Evolutionary conservation across 495 filamentous ascomycete genomes (phyloP).

Genomic region (Penicillium taxi): DNA sequence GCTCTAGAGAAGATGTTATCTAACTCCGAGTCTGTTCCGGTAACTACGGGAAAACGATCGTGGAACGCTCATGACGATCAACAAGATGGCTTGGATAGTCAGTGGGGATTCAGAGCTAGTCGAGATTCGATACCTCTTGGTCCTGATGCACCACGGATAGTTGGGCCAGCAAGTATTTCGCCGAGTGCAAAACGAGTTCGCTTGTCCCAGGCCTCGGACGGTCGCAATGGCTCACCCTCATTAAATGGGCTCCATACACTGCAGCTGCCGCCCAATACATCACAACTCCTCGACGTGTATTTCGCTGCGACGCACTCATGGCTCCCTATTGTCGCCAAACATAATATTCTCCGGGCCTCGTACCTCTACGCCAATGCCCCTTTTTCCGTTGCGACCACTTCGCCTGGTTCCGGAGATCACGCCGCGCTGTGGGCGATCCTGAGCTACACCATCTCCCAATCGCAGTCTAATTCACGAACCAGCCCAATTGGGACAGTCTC

Average conservation of each 20-base stretch:
- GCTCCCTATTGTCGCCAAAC: constrained; percentile 65
- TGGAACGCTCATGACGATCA: constrained; percentile 28
- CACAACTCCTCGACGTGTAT: constrained; percentile 60
- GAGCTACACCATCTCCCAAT: constrained; percentile 46
- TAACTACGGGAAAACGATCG: constrained; percentile 29
- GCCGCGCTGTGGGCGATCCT: constrained; percentile 58
- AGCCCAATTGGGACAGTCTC: constrained; percentile 14
- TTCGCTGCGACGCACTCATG: constrained; percentile 66
- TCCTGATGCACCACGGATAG: constrained; percentile 24
- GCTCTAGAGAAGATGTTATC: constrained; percentile 51
- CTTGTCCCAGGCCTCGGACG: constrained; percentile 16
- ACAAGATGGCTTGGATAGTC: constrained; percentile 8
- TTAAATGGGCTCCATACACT: constrained; percentile 18
- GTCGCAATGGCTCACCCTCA: constrained; percentile 7
- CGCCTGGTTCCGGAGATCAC: constrained; percentile 47
- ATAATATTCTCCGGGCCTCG: constrained; percentile 50
- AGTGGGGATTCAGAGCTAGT: constrained; percentile 33
- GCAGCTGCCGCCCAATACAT: constrained; percentile 52
- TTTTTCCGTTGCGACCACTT: constrained; percentile 32
- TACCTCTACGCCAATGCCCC: constrained; percentile 45
- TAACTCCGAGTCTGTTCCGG: constrained; percentile 19
- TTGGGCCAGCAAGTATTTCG: constrained; percentile 18
- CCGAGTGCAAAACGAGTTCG: constrained; percentile 26
- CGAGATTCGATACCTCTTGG: constrained; percentile 25
- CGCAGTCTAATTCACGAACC: constrained; percentile 18